Evolutionary conservation across 2,329 filamentous ascomycete genomes (phyloP).

Genomic region (Colletotrichum ledebouriae): DNA sequence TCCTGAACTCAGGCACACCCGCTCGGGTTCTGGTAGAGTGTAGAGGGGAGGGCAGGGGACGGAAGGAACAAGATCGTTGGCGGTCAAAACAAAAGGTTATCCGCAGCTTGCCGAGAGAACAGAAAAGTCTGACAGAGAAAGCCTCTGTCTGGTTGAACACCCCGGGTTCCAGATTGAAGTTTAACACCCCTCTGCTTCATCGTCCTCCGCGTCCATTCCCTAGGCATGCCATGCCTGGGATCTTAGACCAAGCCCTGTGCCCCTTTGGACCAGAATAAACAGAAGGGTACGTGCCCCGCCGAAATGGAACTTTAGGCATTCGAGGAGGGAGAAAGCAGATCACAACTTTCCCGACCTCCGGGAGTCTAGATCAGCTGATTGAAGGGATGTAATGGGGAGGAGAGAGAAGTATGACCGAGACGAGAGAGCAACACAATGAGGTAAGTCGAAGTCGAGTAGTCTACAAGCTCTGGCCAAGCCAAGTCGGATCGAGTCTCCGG

Average conservation of each 20-base stretch:
- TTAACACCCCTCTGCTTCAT: slow-evolving; percentile 36
- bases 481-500: slow-evolving; percentile 40
- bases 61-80: slow-evolving; percentile 24
- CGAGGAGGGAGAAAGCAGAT: slow-evolving; percentile 26
- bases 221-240: slow-evolving; percentile 8
- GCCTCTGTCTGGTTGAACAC: slow-evolving; percentile 15
- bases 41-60: slow-evolving; percentile 34
- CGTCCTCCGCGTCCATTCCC: slow-evolving; percentile 34
- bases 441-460: slow-evolving; percentile 25
- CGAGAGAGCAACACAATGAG: slow-evolving; percentile 20
- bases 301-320: slow-evolving; percentile 13
- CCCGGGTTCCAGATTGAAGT: slow-evolving; percentile 31
- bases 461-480: slow-evolving; percentile 38
- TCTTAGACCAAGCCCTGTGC: slow-evolving; percentile 29
- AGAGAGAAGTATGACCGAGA: slow-evolving; percentile 24
- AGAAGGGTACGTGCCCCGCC: slow-evolving; percentile 13
- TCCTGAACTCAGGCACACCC: slow-evolving; percentile 41
- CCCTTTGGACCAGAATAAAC: slow-evolving; percentile 24
- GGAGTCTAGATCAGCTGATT: slow-evolving; percentile 21
- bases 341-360: slow-evolving; percentile 22
- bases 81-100: slow-evolving; percentile 4
- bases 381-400: slow-evolving; percentile 37
- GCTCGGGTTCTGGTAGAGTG: slow-evolving; percentile 23
- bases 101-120: slow-evolving; percentile 29
- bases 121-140: slow-evolving; percentile 1